A percentile compares a stretch with the other conserved stretches of the same genome.
Evolutionary conservation across 305 asterid species (phyloP).

Genomic region (Coffea humblotiana): DNA sequence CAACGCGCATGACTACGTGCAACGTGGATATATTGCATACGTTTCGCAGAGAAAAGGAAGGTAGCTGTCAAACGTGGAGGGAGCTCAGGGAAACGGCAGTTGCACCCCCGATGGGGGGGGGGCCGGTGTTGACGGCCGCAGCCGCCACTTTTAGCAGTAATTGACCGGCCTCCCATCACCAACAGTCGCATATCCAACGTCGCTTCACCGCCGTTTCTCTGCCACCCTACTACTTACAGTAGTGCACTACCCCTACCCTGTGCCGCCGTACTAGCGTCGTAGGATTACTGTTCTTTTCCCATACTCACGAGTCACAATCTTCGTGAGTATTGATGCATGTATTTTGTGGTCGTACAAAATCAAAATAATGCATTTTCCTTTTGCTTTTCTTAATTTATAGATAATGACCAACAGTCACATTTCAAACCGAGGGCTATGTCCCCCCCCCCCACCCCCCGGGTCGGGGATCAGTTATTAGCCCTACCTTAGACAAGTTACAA

Average conservation of each 20-base stretch:
- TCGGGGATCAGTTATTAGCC: no score
- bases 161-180: background rate
- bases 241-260: background rate
- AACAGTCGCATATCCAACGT: slow-evolving; percentile 42
- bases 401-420: no score
- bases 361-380: no score
- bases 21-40: no score
- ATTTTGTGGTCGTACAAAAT: background rate
- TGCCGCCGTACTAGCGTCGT: background rate
- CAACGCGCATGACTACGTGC: background rate
- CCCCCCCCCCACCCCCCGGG: no score
- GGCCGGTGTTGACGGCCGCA: slow-evolving; percentile 61
- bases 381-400: no score
- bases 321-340: background rate
- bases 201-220: slow-evolving; percentile 84
- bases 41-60: background rate
- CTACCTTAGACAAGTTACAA: no score
- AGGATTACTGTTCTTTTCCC: no score
- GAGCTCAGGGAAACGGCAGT: slow-evolving; percentile 53
- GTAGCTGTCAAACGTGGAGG: slow-evolving; percentile 30
- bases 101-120: no score
- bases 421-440: no score
- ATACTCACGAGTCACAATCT: background rate
- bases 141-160: slow-evolving; percentile 12
- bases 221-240: background rate